Evolutionary conservation across 495 filamentous ascomycete genomes (phyloP), one percentile per base, ranked within the genome.

Genomic region (Neurospora intermedia): DNA sequence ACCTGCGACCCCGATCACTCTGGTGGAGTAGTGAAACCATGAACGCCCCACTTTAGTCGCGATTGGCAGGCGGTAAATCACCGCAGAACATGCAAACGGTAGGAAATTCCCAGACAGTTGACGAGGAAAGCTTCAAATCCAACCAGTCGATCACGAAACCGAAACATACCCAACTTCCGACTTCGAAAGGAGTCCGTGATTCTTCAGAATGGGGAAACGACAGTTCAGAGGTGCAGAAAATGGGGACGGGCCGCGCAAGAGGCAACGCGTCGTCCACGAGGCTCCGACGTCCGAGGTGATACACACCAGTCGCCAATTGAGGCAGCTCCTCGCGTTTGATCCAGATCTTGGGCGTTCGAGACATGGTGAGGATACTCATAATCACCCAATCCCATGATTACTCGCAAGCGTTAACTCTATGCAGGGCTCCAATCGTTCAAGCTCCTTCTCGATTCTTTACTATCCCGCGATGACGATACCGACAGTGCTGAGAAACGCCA

Each of bases 391-490:
- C n/a, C 27, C 69, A 20, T 15, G 16, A 11, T 18, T 42, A 54
- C 31, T 15, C 23, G 13, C 15, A 66, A 70, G 9, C 23, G 42
- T 35, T 40, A 11, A 73, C 38, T 38, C 13, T 71, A 39, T 71
- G 11, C 69, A 96, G 93, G 89, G 20, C 85, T 97, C 1, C 87
- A 89, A 73, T 90, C 87, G 38, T 92, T 97, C 82, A 96, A 94
- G 77, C 82, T 85, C 18, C 92, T 95, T 71, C 86, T 97, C 27
- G 85, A 90, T 69, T 85, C 85, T 31, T 90, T 94, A 43, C 80
- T 86, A 10, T 85, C 88, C 66, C 83, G 86, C 71, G 84, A 87
- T 45, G 83, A 86, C 74, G 78, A 77, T 72, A 72, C 73, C 27
- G 70, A 70, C 15, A 66, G 15, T 38, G 27, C 54, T 18, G 83